phyloP scores from a whole-genome alignment of 2,329 filamentous ascomycete species.

The Gnomoniopsis smithogilvyi region DNA sequence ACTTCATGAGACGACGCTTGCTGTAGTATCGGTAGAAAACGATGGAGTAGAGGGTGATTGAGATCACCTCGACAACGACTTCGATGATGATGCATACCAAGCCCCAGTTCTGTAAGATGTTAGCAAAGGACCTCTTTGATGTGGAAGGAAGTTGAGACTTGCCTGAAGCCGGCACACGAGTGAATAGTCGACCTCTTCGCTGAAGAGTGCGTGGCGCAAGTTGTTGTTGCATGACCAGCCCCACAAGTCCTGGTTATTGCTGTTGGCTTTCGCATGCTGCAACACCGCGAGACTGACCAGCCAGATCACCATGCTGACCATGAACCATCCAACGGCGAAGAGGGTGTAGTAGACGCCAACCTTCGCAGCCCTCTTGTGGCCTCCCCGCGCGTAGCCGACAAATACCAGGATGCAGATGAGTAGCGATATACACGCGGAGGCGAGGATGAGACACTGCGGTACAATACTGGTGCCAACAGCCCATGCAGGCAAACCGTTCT shows the following conservation, averaged over 20 bases:
- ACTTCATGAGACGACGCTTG: constrained; percentile 92
- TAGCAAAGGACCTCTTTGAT: constrained; percentile 19
- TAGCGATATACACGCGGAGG: constrained; percentile 77
- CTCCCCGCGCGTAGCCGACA: constrained; percentile 81
- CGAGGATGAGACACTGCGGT: constrained; percentile 84
- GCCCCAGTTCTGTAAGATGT: constrained; percentile 72
- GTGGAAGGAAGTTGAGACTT: constrained; percentile 27
- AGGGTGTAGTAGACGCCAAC: constrained; percentile 93
- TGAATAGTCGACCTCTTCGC: constrained; percentile 79
- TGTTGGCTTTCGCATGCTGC: constrained; percentile 71
- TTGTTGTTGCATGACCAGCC: constrained; percentile 97
- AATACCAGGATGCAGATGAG: constrained; percentile 77
- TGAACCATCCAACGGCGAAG: constrained; percentile 91
- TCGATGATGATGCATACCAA: constrained; percentile 98
- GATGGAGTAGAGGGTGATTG: constrained; percentile 87
- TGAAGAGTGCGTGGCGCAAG: constrained; percentile 71
- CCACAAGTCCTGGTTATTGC: constrained; percentile 86
- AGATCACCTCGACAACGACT: constrained; percentile 86
- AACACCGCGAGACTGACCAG: constrained; percentile 79
- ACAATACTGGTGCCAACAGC: constrained; percentile 74
- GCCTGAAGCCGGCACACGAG: constrained; percentile 88
- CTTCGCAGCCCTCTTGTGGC: constrained; percentile 86
- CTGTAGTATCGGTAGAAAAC: constrained; percentile 98
- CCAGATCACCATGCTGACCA: constrained; percentile 92
- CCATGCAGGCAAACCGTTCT: constrained; percentile 85